Evolutionary conservation across 140 eudicot genomes (phyloP).

Genomic region (Flaveria floridana): DNA sequence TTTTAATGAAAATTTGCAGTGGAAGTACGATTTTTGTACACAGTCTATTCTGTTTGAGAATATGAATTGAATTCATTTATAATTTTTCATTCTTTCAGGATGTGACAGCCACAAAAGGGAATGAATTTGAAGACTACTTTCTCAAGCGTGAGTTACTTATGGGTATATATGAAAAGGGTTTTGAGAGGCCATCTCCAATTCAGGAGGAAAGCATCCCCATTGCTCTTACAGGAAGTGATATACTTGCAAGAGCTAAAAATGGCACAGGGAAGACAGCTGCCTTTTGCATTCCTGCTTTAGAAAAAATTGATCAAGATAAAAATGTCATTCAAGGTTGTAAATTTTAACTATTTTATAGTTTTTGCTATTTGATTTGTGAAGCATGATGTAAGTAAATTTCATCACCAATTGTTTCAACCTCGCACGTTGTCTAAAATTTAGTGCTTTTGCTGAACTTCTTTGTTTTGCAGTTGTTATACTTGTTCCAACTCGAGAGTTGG

Average conservation of each 20-base stretch:
- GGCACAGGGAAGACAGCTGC: conserved; percentile 99
- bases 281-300: conserved; percentile 94
- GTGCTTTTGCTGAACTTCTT: background rate
- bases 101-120: conserved; percentile 97
- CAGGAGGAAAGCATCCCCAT: conserved; percentile 99
- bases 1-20: background rate
- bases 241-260: conserved; percentile 93
- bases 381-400: conserved; percentile 9
- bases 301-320: conserved; percentile 85
- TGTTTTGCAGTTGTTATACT: conserved; percentile 77
- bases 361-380: conserved; percentile 8
- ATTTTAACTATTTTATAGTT: conserved; percentile 21
- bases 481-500: conserved; percentile 98
- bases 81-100: conserved; percentile 49
- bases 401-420: background rate
- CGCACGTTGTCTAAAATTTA: conserved; percentile 8
- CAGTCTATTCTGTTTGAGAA: background rate
- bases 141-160: conserved; percentile 88
- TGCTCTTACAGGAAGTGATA: conserved; percentile 96
- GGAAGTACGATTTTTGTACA: background rate
- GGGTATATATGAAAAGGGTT: conserved; percentile 99
- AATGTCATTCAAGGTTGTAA: conserved; percentile 83
- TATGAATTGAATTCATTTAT: background rate
- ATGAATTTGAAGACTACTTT: conserved; percentile 96
- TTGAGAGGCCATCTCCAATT: conserved; percentile 95